Percentiles rank a stretch among this genome's conserved stretches.
These are phyloP conservation scores for Chytridium lagenaria DNA, from an alignment of 371 early-diverging fungal species.

Conservation along the genomic window DNA sequence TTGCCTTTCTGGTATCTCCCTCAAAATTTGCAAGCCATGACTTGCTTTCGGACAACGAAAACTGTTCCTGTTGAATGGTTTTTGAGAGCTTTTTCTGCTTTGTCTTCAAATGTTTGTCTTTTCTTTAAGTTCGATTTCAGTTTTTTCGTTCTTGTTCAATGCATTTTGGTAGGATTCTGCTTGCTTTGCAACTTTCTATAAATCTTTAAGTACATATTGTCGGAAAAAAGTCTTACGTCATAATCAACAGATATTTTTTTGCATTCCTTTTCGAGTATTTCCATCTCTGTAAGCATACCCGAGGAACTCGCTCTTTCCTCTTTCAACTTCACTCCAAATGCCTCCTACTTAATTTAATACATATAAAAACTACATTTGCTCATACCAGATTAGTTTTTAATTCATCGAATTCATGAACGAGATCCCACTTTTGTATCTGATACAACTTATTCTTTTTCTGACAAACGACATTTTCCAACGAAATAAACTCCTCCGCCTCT, in stretches of 20 bases:
- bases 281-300: conserved; percentile 57
- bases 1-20: conserved; percentile 34
- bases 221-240: conserved; percentile 51
- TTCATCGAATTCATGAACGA: conserved; percentile 3
- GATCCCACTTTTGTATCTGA: conserved; percentile 65
- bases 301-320: conserved; percentile 62
- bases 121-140: conserved; percentile 51
- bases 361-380: background rate
- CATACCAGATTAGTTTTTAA: conserved; percentile 16
- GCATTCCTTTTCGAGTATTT: conserved; percentile 63
- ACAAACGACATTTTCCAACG: conserved; percentile 79
- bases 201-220: background rate
- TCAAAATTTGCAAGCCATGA: conserved; percentile 51
- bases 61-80: conserved; percentile 41
- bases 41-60: conserved; percentile 34
- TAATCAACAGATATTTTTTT: conserved; percentile 65
- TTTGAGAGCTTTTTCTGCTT: conserved; percentile 49
- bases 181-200: conserved; percentile 1
- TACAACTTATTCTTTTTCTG: conserved; percentile 75
- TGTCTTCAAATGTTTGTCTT: conserved; percentile 70
- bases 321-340: conserved; percentile 59
- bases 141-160: conserved; percentile 74
- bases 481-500: conserved; percentile 82
- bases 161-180: conserved; percentile 40
- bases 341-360: conserved; percentile 8